phyloP scores from a whole-genome alignment of 1,284 basidiomycete species.

The Heterobasidion irregulare region DNA sequence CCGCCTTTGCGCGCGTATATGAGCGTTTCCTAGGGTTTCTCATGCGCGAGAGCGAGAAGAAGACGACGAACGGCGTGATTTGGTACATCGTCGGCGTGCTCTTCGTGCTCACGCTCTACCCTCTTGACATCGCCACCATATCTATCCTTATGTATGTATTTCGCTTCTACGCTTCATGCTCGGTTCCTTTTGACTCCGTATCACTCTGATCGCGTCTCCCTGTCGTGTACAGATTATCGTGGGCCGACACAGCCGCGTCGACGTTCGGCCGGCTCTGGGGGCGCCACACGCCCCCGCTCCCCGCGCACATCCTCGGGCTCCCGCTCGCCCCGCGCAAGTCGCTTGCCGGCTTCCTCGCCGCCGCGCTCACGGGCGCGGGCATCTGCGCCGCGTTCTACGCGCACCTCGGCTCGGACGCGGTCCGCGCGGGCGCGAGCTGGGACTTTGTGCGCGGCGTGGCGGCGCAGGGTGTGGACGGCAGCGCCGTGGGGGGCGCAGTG shows the following conservation, averaged over 20 bases:
- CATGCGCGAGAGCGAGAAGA: slow-evolving; percentile 92
- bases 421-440: slow-evolving; percentile 41
- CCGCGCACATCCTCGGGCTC: slow-evolving; percentile 50
- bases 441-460: slow-evolving; percentile 34
- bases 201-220: not conserved
- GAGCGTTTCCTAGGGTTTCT: slow-evolving; percentile 78
- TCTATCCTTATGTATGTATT: slow-evolving; percentile 77
- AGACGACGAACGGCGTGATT: slow-evolving; percentile 80
- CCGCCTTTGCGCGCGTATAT: slow-evolving; percentile 68
- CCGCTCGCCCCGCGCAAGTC: slow-evolving; percentile 83
- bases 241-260: slow-evolving; percentile 95
- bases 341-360: slow-evolving; percentile 85
- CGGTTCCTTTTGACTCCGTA: not conserved
- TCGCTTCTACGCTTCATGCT: not conserved
- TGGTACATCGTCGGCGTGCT: slow-evolving; percentile 95
- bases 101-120: slow-evolving; percentile 73
- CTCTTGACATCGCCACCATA: slow-evolving; percentile 82
- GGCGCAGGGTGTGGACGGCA: slow-evolving; percentile 10
- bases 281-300: slow-evolving; percentile 67
- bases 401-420: slow-evolving; percentile 37
- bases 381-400: slow-evolving; percentile 81
- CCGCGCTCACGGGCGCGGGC: slow-evolving; percentile 66
- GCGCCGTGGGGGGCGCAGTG: slow-evolving; percentile 9
- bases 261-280: slow-evolving; percentile 88
- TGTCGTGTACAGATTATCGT: slow-evolving; percentile 63